Percentiles rank a stretch among this genome's conserved stretches.
These are phyloP conservation scores for Knoxdaviesia proteae DNA, from an alignment of 2,329 filamentous ascomycete species.

Conservation along the genomic window DNA sequence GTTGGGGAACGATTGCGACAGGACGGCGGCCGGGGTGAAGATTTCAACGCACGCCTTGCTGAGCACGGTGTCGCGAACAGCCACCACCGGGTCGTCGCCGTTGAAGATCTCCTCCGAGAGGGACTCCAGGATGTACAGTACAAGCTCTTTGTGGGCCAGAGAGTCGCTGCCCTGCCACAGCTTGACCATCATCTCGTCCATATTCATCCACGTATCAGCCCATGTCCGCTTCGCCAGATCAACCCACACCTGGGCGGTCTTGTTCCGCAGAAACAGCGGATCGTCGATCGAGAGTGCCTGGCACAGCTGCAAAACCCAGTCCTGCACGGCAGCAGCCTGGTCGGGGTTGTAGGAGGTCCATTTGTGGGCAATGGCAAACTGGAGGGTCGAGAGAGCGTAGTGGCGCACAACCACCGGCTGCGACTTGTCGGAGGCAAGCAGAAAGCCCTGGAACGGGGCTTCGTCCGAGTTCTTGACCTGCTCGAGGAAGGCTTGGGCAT, in stretches of 20 bases:
- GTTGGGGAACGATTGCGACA: slow-evolving; percentile 56
- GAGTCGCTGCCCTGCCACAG: slow-evolving; percentile 57
- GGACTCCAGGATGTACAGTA: slow-evolving; percentile 73
- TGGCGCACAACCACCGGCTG: slow-evolving; percentile 73
- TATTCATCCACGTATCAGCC: slow-evolving; percentile 83
- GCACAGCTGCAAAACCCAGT: slow-evolving; percentile 63
- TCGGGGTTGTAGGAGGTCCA: slow-evolving; percentile 54
- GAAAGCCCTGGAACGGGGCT: slow-evolving; percentile 70
- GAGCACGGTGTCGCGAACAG: slow-evolving; percentile 61
- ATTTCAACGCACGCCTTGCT: slow-evolving; percentile 86
- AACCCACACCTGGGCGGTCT: slow-evolving; percentile 84
- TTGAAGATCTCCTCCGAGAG: slow-evolving; percentile 89
- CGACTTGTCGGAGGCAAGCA: slow-evolving; percentile 52
- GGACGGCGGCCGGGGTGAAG: slow-evolving; percentile 60
- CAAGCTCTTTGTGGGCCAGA: slow-evolving; percentile 56
- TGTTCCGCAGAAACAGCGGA: slow-evolving; percentile 71
- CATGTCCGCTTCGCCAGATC: slow-evolving; percentile 86
- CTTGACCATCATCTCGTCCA: slow-evolving; percentile 66
- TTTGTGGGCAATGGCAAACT: slow-evolving; percentile 70
- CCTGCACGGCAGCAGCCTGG: slow-evolving; percentile 47
- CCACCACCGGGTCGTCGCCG: slow-evolving; percentile 70
- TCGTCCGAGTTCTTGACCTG: slow-evolving; percentile 58
- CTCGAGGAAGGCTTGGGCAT: slow-evolving; percentile 75
- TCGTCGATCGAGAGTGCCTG: slow-evolving; percentile 50
- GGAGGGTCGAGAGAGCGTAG: slow-evolving; percentile 80